Base-by-base conservation (phyloP, 306 rosid species). In the Cucurbita ficifolia region DNA sequence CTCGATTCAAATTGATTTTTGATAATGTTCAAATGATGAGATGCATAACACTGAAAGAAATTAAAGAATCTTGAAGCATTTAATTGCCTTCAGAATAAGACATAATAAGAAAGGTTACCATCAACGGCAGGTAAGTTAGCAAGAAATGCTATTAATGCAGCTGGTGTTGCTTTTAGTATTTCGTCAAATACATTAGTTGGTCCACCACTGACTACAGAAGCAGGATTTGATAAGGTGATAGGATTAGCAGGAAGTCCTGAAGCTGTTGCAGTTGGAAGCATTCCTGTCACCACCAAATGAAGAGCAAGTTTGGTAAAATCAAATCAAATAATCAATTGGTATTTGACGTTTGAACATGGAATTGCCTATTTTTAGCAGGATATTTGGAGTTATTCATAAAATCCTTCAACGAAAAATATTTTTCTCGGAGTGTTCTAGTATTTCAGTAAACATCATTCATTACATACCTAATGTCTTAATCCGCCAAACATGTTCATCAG, bases 51-150 rank as follows among this genome's bases (percentile, higher is more conserved):
- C 4, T 4, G 22, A 64, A 39, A 46, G 51, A 18, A 18, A 42
- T 42, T 42, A 45, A 65, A 40, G 2, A 43, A 22, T 65, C 35
- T 42, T 42, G 52, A 39, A 63, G 16, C 50, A 39, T 63, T 10
- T 65, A 5, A 65, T 19, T 19, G 39, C 54, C 54, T 65, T 67
- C 33, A 67, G 19, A 45, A 22, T 21, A 67, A 13, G 73, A 67
- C 55, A 67, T 76, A 35, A 46, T 75, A 21, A 60, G 35, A 60
- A 84, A 75, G 22, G 51, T 79, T 89, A 94, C 98, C 97, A 40
- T 94, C 99, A 79, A 91, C 84, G 56, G 87, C 82, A n/a, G 99
- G 97, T 78, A 94, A 83, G 85, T 83, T 89, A 70, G 96, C 84
- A 75, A 94, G 84, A 83, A 94, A 90, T 78, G 92, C 87, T 59